Evolutionary conservation across 228 moss, liverwort and hornwort genomes (phyloP).

Genomic region (Sphagnum fallax): DNA sequence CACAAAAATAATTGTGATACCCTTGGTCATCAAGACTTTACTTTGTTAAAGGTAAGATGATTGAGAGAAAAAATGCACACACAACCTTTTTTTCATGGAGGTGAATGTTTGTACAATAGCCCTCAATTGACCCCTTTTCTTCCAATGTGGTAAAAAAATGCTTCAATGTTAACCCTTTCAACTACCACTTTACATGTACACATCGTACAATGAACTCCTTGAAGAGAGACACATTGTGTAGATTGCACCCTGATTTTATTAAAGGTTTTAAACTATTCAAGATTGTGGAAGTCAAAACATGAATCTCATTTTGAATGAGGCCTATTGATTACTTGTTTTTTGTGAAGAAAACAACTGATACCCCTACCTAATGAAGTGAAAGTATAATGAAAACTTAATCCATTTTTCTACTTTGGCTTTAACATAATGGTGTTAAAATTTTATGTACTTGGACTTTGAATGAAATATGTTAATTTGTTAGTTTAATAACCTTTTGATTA

Average conservation of each 20-base stretch:
- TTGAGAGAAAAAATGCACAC: too few species aligned
- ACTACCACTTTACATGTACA: constrained; percentile 11
- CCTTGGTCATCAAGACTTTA: too few species aligned
- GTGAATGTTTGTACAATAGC: constrained; percentile 25
- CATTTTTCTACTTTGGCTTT: too few species aligned
- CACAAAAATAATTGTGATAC: too few species aligned
- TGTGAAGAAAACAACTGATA: neutral
- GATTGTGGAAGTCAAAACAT: neutral
- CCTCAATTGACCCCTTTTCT: constrained; percentile 42
- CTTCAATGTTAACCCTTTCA: constrained; percentile 29
- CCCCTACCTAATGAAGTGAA: neutral
- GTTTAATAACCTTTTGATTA: too few species aligned
- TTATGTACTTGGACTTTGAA: too few species aligned
- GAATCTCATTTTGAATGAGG: neutral
- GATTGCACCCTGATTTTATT: neutral
- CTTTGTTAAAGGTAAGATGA: too few species aligned
- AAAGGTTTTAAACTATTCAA: neutral
- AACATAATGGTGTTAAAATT: too few species aligned
- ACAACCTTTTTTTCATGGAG: constrained; percentile 36
- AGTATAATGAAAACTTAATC: neutral
- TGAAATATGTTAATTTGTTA: too few species aligned
- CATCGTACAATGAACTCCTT: neutral
- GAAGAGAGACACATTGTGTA: neutral
- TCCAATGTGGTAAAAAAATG: constrained; percentile 40
- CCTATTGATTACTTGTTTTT: neutral